phyloP scores from a whole-genome alignment of 2,329 filamentous ascomycete species.

The Verticillium nubilum region DNA sequence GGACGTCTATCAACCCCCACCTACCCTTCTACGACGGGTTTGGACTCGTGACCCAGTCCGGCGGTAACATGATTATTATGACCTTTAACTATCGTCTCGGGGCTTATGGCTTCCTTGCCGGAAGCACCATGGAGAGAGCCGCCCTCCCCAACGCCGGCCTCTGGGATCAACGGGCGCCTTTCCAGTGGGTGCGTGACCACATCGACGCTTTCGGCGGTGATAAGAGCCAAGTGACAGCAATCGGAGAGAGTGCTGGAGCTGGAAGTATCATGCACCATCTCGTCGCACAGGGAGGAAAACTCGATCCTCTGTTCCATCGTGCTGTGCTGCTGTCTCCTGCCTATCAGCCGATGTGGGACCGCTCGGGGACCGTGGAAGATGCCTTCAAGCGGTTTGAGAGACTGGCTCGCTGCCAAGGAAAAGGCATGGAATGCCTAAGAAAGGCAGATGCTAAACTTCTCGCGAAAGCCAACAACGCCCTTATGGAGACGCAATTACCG shows the following conservation, averaged over 20 bases:
- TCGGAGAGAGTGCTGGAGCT: slow-evolving; percentile 46
- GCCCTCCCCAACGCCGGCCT: slow-evolving; percentile 37
- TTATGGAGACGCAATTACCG: slow-evolving; percentile 17
- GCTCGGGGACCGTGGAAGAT: slow-evolving; percentile 19
- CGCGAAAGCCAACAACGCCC: slow-evolving; percentile 18
- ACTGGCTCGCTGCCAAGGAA: slow-evolving; percentile 22
- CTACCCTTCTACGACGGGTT: slow-evolving; percentile 32
- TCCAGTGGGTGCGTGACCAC: slow-evolving; percentile 43
- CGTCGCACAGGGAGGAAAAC: slow-evolving; percentile 33
- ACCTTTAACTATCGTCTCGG: slow-evolving; percentile 43
- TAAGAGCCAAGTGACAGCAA: slow-evolving; percentile 36
- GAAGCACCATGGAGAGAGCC: slow-evolving; percentile 33
- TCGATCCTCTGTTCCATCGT: slow-evolving; percentile 34
- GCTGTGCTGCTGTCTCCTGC: slow-evolving; percentile 28
- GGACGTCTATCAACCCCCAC: slow-evolving; percentile 23
- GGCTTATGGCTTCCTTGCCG: slow-evolving; percentile 41
- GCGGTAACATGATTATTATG: slow-evolving; percentile 37
- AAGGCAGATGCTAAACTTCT: slow-evolving; percentile 15
- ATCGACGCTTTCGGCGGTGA: slow-evolving; percentile 42
- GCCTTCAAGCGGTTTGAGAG: slow-evolving; percentile 24
- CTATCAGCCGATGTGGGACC: slow-evolving; percentile 28
- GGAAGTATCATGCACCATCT: slow-evolving; percentile 45
- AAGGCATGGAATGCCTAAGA: slow-evolving; percentile 22
- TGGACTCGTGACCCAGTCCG: slow-evolving; percentile 25
- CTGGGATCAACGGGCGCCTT: slow-evolving; percentile 36